phyloP scores from a whole-genome alignment of 129 eudicot species.

The Cynara cardunculus region DNA sequence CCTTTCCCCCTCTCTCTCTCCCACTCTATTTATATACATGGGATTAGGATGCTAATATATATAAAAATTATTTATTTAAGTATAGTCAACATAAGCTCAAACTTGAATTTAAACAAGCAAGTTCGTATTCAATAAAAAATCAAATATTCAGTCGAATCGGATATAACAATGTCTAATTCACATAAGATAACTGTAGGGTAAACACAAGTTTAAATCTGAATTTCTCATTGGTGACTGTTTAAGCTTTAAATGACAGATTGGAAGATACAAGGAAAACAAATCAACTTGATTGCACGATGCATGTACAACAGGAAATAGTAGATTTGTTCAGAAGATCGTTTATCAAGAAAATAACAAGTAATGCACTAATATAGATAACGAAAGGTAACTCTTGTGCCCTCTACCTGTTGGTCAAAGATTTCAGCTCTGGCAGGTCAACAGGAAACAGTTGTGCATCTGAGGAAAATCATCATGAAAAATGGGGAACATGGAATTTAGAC shows the following conservation, averaged over 20 bases:
- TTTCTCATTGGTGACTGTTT: not conserved
- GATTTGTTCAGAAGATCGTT: not conserved
- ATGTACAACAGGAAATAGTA: not conserved
- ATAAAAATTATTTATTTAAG: not conserved
- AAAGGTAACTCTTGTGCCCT: not conserved
- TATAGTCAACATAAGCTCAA: not conserved
- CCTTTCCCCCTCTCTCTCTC: not conserved
- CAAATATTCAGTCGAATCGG: not conserved
- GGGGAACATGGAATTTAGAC: not conserved
- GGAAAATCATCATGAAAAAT: constrained; percentile 7
- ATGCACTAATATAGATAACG: not conserved
- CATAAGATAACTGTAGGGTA: not conserved
- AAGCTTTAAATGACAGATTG: not conserved
- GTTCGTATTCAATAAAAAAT: not conserved
- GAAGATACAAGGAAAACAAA: not conserved
- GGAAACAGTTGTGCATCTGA: constrained; percentile 96
- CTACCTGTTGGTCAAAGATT: constrained; percentile 77
- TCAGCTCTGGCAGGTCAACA: constrained; percentile 85
- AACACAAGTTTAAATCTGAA: not conserved
- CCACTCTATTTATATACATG: not conserved
- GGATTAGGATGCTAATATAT: not conserved
- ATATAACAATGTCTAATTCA: not conserved
- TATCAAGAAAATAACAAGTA: not conserved
- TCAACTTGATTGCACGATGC: constrained; percentile 9
- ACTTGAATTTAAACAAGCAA: not conserved